Conservation (phyloP, 83 land plant genomes). For the Thuja plicata region DNA sequence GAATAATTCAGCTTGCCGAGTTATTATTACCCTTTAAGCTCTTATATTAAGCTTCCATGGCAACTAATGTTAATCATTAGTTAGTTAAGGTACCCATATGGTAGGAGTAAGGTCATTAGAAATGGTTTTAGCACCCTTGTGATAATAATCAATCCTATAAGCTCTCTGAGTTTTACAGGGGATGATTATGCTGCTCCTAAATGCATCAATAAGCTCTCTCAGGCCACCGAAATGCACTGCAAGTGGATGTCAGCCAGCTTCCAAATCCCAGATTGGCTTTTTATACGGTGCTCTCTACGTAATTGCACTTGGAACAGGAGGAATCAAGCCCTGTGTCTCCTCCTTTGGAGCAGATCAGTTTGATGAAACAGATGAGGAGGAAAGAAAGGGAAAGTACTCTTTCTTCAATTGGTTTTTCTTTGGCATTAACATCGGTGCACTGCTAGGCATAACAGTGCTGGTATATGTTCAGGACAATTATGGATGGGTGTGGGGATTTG, state of each 20-base stretch:
- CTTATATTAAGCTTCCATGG: no score
- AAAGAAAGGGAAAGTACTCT: conserved; percentile 24
- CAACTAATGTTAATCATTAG: no score
- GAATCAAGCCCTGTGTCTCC: conserved; percentile 63
- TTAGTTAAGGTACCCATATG: no score
- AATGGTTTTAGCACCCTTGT: no score
- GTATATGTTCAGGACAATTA: conserved; percentile 42
- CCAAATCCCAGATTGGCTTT: conserved; percentile 19
- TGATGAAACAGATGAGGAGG: conserved; percentile 43
- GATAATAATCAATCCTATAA: no score
- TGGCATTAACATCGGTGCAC: conserved; percentile 45
- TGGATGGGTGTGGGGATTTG: conserved; percentile 59
- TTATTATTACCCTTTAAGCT: no score
- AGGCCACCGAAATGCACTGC: conserved; percentile 28
- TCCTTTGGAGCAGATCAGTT: conserved; percentile 70
- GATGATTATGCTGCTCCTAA: conserved; percentile 31
- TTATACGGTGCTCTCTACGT: conserved; percentile 33
- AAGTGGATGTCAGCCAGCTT: neutral
- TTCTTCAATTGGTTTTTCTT: conserved; percentile 69
- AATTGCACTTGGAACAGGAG: conserved; percentile 59
- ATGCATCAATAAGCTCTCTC: conserved; percentile 26
- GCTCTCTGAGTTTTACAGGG: conserved; percentile 26
- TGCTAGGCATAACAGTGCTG: conserved; percentile 35
- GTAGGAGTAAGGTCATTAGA: no score
- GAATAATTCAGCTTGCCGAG: neutral